Base-by-base conservation (phyloP, 2,329 filamentous ascomycete species). In the Aspergillus costaricaensis region DNA sequence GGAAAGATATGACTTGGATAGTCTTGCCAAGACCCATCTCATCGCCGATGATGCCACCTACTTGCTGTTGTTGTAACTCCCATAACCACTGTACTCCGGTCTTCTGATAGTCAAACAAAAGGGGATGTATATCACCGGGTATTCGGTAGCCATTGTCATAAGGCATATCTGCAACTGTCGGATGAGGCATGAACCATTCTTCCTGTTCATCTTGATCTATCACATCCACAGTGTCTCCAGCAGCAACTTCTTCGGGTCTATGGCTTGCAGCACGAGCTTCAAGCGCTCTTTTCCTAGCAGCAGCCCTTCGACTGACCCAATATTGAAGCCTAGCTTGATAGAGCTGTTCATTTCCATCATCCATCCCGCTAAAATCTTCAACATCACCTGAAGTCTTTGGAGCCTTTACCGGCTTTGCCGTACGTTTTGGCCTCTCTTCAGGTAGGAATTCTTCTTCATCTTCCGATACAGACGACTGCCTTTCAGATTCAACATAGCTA, bases 21-120 rank as follows among this genome's bases (percentile, higher is more conserved):
- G 95, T 99, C 79, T 99, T 99, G 4, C 95, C 95, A n/a, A 99
- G 80, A 0, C 96, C 95, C 95, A 99, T 99, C 76, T 99, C 95
- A 71, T 99, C 95, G 5, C 94, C 95, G 41, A 99, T 85, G 57
- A 99, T 98, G 2, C 95, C 95, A 23, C 95, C 95, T 5, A 96
- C 92, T 62, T 90, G 86, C 73, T 97, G 92, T 58, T 88, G 87
- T 73, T 96, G 94, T 2, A 99, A 81, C 74, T 99, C 94, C 74
- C 92, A 92, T 6, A 99, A 84, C 95, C 95, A 99, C 72, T 96
- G 91, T 3, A 99, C 92, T 3, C 94, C 93, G 0, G 92, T 97
- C 76, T 96, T 97, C 71, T 99, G 95, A 67, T 99, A 99, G 64
- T 96, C 92, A 69, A 98, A 99, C 0, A 99, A 80, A 2, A 92